Conservation (phyloP, 1,139 yeast genomes). For the Kodamaea sp. region DNA sequence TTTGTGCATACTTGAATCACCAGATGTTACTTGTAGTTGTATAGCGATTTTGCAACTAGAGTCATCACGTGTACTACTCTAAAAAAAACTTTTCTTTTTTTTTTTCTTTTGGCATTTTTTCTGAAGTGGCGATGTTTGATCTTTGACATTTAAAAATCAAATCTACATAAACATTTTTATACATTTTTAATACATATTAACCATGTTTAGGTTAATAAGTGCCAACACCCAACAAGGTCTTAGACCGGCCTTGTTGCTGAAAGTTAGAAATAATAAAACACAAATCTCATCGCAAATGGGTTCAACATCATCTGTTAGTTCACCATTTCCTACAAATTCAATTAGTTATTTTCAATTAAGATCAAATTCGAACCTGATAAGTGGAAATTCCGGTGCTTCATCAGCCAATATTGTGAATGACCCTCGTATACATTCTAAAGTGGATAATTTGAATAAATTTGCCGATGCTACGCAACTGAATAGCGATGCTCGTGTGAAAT, state of each 20-base stretch:
- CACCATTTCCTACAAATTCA: conserved; percentile 1
- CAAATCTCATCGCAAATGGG: conserved; percentile 5
- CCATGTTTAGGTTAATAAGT: conserved; percentile 40
- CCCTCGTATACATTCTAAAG: conserved; percentile 2
- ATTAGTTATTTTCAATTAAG: conserved; percentile 7
- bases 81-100: too few species aligned
- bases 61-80: too few species aligned
- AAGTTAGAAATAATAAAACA: conserved; percentile 33
- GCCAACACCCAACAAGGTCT: conserved; percentile 36
- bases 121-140: too few species aligned
- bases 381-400: neutral
- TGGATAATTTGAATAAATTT: conserved; percentile 7
- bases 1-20: too few species aligned
- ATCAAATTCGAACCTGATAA: conserved; percentile 2
- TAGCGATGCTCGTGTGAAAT: conserved; percentile 20
- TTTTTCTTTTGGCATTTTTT: too few species aligned
- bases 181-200: neutral
- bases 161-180: conserved; percentile 1
- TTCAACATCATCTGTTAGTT: neutral
- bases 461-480: conserved; percentile 8
- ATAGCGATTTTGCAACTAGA: too few species aligned
- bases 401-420: conserved; percentile 1
- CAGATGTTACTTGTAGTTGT: too few species aligned
- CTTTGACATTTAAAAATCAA: too few species aligned
- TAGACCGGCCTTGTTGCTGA: conserved; percentile 39